Percentiles rank a stretch among this genome's conserved stretches.
phyloP scores from a whole-genome alignment of 257 asterid genomes.

The Buddleja alternifolia region DNA sequence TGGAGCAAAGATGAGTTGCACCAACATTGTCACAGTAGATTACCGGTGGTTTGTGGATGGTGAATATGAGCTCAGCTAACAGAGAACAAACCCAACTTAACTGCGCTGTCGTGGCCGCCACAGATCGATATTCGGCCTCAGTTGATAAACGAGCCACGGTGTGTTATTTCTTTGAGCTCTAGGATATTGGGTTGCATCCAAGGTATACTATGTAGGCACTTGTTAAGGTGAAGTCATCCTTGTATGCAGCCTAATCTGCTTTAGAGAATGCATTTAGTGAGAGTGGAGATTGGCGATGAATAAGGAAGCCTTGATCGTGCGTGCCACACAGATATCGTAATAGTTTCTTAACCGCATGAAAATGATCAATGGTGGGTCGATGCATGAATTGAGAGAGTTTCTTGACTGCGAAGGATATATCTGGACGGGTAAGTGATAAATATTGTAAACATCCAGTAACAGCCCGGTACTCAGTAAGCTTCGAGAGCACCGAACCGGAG shows the following conservation, averaged over 20 bases:
- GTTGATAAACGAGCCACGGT: neutral
- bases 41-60: neutral
- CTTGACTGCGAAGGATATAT: neutral
- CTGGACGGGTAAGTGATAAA: neutral
- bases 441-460: neutral
- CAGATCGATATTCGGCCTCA: neutral
- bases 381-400: neutral
- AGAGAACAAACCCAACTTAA: neutral
- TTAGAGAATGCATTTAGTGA: neutral
- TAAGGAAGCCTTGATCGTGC: neutral
- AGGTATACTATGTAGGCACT: neutral
- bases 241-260: neutral
- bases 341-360: neutral
- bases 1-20: neutral
- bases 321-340: neutral
- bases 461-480: neutral
- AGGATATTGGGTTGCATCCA: neutral
- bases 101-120: neutral
- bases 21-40: too few species aligned
- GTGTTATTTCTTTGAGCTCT: conserved; percentile 1
- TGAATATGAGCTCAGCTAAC: neutral
- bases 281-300: neutral
- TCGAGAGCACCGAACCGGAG: neutral
- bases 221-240: neutral
- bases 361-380: neutral